phyloP scores from a whole-genome alignment of 495 filamentous ascomycete species.

The Aspergillus funiculosus region DNA sequence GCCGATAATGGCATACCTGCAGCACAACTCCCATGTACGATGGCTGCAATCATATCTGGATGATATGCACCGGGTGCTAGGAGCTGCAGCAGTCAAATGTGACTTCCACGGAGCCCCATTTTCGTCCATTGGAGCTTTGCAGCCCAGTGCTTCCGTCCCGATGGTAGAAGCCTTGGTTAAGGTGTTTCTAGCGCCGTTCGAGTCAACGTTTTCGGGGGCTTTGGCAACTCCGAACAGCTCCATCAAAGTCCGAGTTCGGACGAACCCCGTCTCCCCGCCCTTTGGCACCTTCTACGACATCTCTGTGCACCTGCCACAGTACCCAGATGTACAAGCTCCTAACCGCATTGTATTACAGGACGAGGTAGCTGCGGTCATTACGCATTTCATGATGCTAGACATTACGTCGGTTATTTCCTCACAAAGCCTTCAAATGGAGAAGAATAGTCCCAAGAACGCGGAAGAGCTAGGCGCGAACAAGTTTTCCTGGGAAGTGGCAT shows the following conservation, averaged over 20 bases:
- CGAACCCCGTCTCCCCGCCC: conserved; percentile 36
- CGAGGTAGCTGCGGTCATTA: conserved; percentile 35
- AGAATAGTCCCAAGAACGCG: not conserved
- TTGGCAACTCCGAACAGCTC: conserved; percentile 32
- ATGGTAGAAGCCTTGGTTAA: conserved; percentile 37
- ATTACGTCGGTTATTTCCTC: conserved; percentile 31
- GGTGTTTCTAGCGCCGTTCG: conserved; percentile 37
- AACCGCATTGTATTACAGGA: conserved; percentile 31
- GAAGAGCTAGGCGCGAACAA: not conserved
- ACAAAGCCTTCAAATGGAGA: conserved; percentile 3
- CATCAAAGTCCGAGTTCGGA: conserved; percentile 42
- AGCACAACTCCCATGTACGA: conserved; percentile 48
- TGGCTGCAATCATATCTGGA: conserved; percentile 36
- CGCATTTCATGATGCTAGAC: conserved; percentile 38
- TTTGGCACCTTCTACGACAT: conserved; percentile 46
- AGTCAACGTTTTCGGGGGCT: conserved; percentile 37
- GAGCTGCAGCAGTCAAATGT: conserved; percentile 37
- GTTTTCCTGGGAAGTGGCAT: conserved; percentile 30
- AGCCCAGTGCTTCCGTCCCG: conserved; percentile 4
- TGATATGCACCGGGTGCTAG: conserved; percentile 32
- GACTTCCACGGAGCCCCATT: conserved; percentile 29
- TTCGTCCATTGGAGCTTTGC: conserved; percentile 20
- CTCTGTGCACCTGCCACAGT: conserved; percentile 32
- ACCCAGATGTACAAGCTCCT: conserved; percentile 34
- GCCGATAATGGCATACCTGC: conserved; percentile 57